Evolutionary conservation across 2,329 filamentous ascomycete genomes (phyloP).

Genomic region (Pseudogymnoascus sp.): DNA sequence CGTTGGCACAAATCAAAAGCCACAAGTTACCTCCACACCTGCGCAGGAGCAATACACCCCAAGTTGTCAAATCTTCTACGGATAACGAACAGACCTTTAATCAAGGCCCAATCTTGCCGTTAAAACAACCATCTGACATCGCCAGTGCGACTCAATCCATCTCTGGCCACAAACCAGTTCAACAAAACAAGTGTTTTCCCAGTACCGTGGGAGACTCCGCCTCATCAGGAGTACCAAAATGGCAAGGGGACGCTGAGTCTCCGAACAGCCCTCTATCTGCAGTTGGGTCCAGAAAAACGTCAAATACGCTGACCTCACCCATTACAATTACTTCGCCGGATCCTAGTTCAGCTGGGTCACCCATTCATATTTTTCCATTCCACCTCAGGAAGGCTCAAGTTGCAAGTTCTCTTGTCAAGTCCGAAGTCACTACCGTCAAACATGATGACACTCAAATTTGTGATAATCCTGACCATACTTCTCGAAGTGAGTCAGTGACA

Average conservation of each 20-base stretch:
- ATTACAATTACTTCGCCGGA: background rate
- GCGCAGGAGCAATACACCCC: background rate
- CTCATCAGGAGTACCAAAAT: background rate
- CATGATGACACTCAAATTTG: background rate
- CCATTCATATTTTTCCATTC: background rate
- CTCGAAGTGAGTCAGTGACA: background rate
- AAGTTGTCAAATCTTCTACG: background rate
- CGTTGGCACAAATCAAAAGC: background rate
- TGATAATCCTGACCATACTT: background rate
- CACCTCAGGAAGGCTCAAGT: background rate
- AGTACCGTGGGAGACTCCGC: background rate
- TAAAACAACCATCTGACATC: too few relatives aligned
- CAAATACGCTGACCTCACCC: background rate
- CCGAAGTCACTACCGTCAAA: background rate
- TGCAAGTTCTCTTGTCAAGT: background rate
- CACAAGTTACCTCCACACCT: background rate
- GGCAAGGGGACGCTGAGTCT: background rate
- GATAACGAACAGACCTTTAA: background rate
- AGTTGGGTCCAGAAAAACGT: background rate
- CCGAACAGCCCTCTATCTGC: background rate
- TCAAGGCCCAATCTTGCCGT: background rate
- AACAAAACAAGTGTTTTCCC: background rate
- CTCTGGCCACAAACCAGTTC: background rate
- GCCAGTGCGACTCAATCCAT: background rate
- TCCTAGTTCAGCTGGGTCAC: conserved; percentile 1